Evolutionary conservation across 495 filamentous ascomycete species (phyloP), one percentile per base, ranked within the genome.

Genomic region (Aspergillus asperescens): DNA sequence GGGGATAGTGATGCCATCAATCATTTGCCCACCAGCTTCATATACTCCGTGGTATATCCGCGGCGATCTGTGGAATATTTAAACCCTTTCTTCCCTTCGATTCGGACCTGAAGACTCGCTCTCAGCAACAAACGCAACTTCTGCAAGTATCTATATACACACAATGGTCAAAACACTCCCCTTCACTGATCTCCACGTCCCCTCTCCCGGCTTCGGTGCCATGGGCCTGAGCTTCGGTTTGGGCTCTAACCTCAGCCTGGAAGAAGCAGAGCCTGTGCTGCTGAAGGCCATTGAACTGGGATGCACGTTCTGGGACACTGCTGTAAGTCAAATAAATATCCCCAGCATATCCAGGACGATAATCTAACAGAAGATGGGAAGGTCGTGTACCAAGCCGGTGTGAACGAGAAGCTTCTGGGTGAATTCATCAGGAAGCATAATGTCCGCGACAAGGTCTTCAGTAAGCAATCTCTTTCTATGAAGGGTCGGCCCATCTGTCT

Each of bases 281-380:
- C 50, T 75, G 34, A 77, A 76, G 52, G 76, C 75, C 0, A 70
- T 78, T 50, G 74, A 78, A 43, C 48, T 78, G 6, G 75, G 75
- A 8, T 78, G 75, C 41, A 77, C 73, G 4, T 78, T 78, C 58
- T 78, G 76, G 76, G 76, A 78, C 50, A 77, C 75, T 32, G 76
- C 76, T 37, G 75, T 74, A 52, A 48, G 68, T 35, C n/a, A 16
- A 28, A 13, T 19, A 3, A 18, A 13, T 3, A n/a, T n/a, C n/a
- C n/a, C 4, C 25, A 23, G 7, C 3, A 0, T 1, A 32, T 10
- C 7, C 15, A 18, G 8, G 13, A 18, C 16, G 16, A 27, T 16
- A 8, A 13, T 9, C 18, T 29, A 13, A 42, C 25, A 9, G 7
- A 7, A 18, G n/a, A n/a, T n/a, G 1, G 10, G 3, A 16, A 76